phyloP scores from a whole-genome alignment of 306 rosid genomes.

The Quercus robur region DNA sequence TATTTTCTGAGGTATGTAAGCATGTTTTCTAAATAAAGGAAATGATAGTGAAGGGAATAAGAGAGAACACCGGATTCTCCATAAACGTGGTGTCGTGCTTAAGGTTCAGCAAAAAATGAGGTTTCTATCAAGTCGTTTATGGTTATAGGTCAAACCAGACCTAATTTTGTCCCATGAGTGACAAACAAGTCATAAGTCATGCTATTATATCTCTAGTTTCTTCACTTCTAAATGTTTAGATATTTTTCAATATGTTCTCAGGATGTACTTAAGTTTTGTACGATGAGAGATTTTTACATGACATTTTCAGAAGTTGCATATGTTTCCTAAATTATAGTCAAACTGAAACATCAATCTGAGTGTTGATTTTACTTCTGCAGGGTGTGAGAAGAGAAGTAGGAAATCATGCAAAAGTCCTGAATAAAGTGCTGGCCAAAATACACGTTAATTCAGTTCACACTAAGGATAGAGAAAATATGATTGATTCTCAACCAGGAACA shows the following conservation, averaged over 20 bases:
- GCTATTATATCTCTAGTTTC: background rate
- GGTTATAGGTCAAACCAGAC: background rate
- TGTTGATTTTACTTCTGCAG: constrained; percentile 39
- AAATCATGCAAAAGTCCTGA: constrained; percentile 63
- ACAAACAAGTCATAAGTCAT: background rate
- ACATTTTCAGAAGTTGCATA: background rate
- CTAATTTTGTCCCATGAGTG: background rate
- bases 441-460: constrained; percentile 22
- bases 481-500: constrained; percentile 42
- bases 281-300: background rate
- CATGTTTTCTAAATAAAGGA: too few species aligned
- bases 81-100: too few species aligned
- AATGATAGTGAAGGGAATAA: too few species aligned
- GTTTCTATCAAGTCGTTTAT: background rate
- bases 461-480: constrained; percentile 35
- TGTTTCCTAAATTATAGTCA: background rate
- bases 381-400: constrained; percentile 99
- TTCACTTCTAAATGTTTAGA: background rate
- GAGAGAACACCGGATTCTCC: too few species aligned
- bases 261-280: background rate
- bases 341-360: background rate
- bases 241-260: background rate
- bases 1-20: too few species aligned
- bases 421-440: constrained; percentile 39
- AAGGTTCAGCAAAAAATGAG: too few species aligned